These are phyloP conservation scores for Xylona heveae DNA, from an alignment of 495 filamentous ascomycete species.

Conservation along the genomic window DNA sequence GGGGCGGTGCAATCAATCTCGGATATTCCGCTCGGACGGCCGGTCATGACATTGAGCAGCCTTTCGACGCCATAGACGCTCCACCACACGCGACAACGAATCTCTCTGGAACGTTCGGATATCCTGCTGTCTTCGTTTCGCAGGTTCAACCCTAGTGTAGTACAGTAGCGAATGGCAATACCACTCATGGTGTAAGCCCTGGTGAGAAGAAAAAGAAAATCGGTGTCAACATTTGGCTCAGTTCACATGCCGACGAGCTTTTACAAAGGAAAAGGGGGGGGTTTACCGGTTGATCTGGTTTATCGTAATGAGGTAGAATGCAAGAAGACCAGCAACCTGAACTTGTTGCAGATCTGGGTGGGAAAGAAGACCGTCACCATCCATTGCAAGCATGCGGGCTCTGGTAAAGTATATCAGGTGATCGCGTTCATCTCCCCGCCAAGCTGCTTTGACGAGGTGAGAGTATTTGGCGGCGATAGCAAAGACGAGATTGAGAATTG, in stretches of 20 bases:
- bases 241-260: not conserved
- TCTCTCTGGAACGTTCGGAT: conserved; percentile 28
- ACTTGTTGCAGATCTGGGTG: conserved; percentile 34
- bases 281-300: conserved; percentile 38
- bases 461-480: conserved; percentile 33
- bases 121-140: conserved; percentile 27
- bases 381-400: conserved; percentile 28
- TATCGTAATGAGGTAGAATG: conserved; percentile 34
- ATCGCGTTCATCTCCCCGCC: conserved; percentile 22
- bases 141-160: conserved; percentile 38
- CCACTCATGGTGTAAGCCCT: conserved; percentile 42
- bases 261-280: not conserved
- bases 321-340: conserved; percentile 32
- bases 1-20: conserved; percentile 32
- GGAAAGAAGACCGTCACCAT: conserved; percentile 27
- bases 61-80: conserved; percentile 35
- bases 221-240: conserved; percentile 1
- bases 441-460: conserved; percentile 22
- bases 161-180: conserved; percentile 30
- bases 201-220: conserved; percentile 5
- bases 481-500: conserved; percentile 41
- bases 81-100: conserved; percentile 39
- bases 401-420: conserved; percentile 33
- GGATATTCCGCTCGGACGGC: conserved; percentile 33
- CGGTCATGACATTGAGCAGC: conserved; percentile 33